phyloP scores from a whole-genome alignment of 495 filamentous ascomycete genomes.

The Hyaloscypha hepaticicola region DNA sequence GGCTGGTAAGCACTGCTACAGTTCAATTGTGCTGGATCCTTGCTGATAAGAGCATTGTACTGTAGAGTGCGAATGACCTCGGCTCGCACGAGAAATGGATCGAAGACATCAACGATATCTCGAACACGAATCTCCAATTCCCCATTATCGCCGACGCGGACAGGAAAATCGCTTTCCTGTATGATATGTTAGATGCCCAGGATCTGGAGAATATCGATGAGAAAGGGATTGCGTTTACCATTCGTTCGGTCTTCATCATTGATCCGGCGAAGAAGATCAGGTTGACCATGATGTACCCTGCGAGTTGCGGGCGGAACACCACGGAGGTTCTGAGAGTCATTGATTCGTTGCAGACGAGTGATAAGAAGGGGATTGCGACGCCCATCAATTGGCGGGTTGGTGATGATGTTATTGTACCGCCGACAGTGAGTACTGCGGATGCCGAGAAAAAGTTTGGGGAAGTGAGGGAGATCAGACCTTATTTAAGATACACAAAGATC shows the following conservation, averaged over 20 bases:
- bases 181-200: slow-evolving; percentile 19
- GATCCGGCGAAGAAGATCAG: slow-evolving; percentile 22
- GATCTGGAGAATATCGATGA: slow-evolving; percentile 20
- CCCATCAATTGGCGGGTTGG: slow-evolving; percentile 22
- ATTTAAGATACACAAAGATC: neutral
- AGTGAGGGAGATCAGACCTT: slow-evolving; percentile 13
- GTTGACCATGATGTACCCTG: slow-evolving; percentile 21
- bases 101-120: slow-evolving; percentile 23
- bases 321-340: slow-evolving; percentile 19
- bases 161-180: slow-evolving; percentile 12
- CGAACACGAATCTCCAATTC: slow-evolving; percentile 10
- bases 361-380: slow-evolving; percentile 20
- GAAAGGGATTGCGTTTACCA: slow-evolving; percentile 23
- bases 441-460: slow-evolving; percentile 20
- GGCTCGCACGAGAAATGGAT: slow-evolving; percentile 21
- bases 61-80: slow-evolving; percentile 20
- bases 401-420: slow-evolving; percentile 24
- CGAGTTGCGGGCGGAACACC: slow-evolving; percentile 18
- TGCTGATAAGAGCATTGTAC: neutral
- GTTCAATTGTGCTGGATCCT: neutral
- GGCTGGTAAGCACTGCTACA: slow-evolving; percentile 18
- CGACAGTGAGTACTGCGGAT: slow-evolving; percentile 18
- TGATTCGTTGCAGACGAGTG: slow-evolving; percentile 20
- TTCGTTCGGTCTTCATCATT: slow-evolving; percentile 22
- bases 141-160: slow-evolving; percentile 19